phyloP scores from a whole-genome alignment of 345 rosid species.

The Aquilaria sinensis region DNA sequence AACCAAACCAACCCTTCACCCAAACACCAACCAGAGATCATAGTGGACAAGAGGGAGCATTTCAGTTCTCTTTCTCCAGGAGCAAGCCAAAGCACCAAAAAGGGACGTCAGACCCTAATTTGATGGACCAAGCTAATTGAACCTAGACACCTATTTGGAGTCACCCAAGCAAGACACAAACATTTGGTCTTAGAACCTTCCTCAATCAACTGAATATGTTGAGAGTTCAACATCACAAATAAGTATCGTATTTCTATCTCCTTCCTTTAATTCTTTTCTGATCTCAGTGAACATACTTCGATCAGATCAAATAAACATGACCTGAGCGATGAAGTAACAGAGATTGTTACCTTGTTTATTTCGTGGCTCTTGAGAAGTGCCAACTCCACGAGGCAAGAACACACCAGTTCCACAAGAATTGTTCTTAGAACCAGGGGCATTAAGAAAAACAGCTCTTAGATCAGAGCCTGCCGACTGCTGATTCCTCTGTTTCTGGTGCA shows the following conservation, averaged over 20 bases:
- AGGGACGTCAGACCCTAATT: background rate
- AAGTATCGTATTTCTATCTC: too few relatives aligned
- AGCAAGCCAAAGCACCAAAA: background rate
- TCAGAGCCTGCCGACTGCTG: constrained; percentile 34
- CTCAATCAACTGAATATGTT: too few relatives aligned
- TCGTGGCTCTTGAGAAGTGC: constrained; percentile 37
- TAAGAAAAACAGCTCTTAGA: constrained; percentile 59
- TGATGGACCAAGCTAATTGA: background rate
- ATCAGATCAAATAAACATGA: too few relatives aligned
- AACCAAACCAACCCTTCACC: constrained; percentile 7
- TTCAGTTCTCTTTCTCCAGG: background rate
- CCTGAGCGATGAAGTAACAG: too few relatives aligned
- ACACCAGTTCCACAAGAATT: constrained; percentile 86
- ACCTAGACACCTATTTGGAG: too few relatives aligned
- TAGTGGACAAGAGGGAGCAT: background rate
- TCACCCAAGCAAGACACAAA: too few relatives aligned
- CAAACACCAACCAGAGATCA: background rate
- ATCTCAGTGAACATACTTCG: too few relatives aligned
- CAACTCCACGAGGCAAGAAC: constrained; percentile 61
- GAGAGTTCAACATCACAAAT: too few relatives aligned
- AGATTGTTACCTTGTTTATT: constrained; percentile 46
- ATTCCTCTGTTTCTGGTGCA: constrained; percentile 25
- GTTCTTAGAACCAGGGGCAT: constrained; percentile 35
- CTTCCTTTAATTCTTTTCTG: too few relatives aligned
- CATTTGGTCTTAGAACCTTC: too few relatives aligned